Evolutionary conservation across 2,329 filamentous ascomycete genomes (phyloP).

Genomic region (Aspergillus sp.): DNA sequence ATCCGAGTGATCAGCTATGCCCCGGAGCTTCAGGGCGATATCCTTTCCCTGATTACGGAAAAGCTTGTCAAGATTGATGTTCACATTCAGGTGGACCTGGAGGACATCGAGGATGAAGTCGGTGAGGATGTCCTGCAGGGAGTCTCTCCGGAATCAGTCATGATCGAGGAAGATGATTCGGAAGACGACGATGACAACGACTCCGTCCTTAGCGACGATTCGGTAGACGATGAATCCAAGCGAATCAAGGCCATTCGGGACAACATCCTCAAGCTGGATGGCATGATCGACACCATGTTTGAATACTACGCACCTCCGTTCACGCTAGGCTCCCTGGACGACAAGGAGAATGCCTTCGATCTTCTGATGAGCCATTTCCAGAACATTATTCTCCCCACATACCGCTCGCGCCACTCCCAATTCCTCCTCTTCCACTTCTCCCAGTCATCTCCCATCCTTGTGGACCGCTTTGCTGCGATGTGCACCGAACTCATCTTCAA

Average conservation of each 20-base stretch:
- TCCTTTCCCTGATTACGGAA: conserved; percentile 80
- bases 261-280: conserved; percentile 88
- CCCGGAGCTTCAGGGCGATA: conserved; percentile 73
- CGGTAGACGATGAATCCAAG: conserved; percentile 48
- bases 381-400: conserved; percentile 83
- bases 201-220: conserved; percentile 60
- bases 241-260: conserved; percentile 71
- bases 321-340: conserved; percentile 64
- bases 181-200: conserved; percentile 68
- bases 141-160: conserved; percentile 32
- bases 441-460: conserved; percentile 74
- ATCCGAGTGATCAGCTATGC: conserved; percentile 75
- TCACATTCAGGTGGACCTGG: conserved; percentile 89
- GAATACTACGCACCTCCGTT: conserved; percentile 76
- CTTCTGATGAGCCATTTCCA: conserved; percentile 83
- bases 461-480: conserved; percentile 78
- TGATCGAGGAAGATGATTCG: conserved; percentile 36
- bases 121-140: conserved; percentile 67
- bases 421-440: conserved; percentile 96
- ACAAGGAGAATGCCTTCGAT: conserved; percentile 72
- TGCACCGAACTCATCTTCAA: conserved; percentile 74
- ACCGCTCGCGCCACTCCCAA: conserved; percentile 89
- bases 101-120: conserved; percentile 87
- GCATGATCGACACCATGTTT: conserved; percentile 85
- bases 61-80: conserved; percentile 92